A percentile compares a stretch with the other conserved stretches of the same genome.
These are phyloP conservation scores for Eutypella sp. DNA, from an alignment of 2,329 filamentous ascomycete species.

Conservation along the genomic window DNA sequence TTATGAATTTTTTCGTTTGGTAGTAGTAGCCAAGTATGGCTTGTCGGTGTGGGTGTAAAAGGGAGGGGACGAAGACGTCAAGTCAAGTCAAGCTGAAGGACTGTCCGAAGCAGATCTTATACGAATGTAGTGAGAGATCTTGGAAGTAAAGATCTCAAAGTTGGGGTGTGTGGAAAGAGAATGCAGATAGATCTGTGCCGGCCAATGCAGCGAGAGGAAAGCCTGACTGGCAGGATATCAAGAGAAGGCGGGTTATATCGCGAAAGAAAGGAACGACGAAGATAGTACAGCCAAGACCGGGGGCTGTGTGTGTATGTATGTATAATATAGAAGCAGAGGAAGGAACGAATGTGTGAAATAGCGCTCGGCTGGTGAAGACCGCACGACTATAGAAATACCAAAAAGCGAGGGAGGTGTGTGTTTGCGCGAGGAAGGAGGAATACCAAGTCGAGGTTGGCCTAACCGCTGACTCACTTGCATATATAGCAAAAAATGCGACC, in stretches of 20 bases:
- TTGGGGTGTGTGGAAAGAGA: background rate
- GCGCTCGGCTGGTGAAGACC: background rate
- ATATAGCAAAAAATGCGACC: background rate
- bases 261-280: background rate
- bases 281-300: background rate
- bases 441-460: background rate
- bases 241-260: background rate
- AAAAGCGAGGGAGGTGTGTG: background rate
- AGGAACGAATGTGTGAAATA: too few relatives aligned
- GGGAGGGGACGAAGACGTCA: background rate
- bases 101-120: background rate
- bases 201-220: constrained; percentile 1
- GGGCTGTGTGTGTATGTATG: background rate
- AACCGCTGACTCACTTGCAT: background rate
- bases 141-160: background rate
- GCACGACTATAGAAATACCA: background rate
- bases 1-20: background rate
- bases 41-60: background rate
- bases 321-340: background rate
- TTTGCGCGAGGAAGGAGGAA: background rate
- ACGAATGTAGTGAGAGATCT: background rate
- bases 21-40: background rate
- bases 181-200: background rate
- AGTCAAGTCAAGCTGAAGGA: background rate
- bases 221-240: background rate